A percentile compares a stretch with the other conserved stretches of the same genome.
Conservation (phyloP, 768 basidiomycete genomes). For the Epithele typhae region DNA sequence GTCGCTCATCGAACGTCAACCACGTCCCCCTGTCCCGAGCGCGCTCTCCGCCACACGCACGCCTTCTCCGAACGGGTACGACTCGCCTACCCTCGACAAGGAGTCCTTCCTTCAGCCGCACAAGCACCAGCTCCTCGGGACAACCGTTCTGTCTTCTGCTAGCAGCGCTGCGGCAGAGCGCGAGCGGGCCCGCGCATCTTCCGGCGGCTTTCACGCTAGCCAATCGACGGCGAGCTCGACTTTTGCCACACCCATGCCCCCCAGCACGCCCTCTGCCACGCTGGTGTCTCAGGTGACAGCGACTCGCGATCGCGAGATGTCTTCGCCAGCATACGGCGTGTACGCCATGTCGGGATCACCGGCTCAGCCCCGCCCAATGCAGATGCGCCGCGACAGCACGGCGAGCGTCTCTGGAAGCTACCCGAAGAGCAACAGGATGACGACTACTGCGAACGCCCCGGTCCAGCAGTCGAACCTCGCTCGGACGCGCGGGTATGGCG, state of each 20-base stretch:
- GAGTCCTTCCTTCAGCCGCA: slow-evolving; percentile 3
- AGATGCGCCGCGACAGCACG: slow-evolving; percentile 4
- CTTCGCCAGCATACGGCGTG: slow-evolving; percentile 5
- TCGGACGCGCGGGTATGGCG: slow-evolving; percentile 19
- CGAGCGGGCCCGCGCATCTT: slow-evolving; percentile 18
- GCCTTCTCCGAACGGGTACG: slow-evolving; percentile 13
- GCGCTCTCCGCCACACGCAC: slow-evolving; percentile 13
- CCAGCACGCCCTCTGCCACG: neutral
- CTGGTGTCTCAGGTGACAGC: slow-evolving; percentile 1
- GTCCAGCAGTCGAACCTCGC: slow-evolving; percentile 17
- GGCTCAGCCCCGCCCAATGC: slow-evolving; percentile 10
- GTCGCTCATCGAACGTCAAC: neutral
- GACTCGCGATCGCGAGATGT: slow-evolving; percentile 14
- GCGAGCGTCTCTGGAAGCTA: slow-evolving; percentile 2
- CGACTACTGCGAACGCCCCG: neutral
- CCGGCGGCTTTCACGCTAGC: slow-evolving; percentile 7
- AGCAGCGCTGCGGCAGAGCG: slow-evolving; percentile 15
- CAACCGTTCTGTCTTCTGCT: slow-evolving; percentile 9
- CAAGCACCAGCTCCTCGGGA: slow-evolving; percentile 8
- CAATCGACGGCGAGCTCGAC: no score
- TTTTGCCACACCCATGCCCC: slow-evolving; percentile 1
- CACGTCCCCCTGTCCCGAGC: slow-evolving; percentile 6
- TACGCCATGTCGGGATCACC: slow-evolving; percentile 7
- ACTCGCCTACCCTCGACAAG: slow-evolving; percentile 1
- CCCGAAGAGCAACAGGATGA: slow-evolving; percentile 8